Evolutionary conservation across 2,329 filamentous ascomycete species (phyloP).

Genomic region (Phialophora verrucosa): DNA sequence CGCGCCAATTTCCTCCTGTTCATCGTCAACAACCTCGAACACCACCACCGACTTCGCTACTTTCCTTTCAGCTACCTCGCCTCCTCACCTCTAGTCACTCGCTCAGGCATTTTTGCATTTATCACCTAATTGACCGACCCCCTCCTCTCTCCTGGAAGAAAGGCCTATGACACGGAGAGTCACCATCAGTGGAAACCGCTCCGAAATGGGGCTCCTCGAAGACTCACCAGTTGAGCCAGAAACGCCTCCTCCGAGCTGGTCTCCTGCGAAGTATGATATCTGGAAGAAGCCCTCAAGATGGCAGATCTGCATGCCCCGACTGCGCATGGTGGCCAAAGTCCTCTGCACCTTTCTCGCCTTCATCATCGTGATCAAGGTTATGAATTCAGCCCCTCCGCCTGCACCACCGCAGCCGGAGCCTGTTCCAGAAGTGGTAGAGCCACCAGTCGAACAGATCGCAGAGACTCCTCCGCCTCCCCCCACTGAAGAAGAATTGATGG

Average conservation of each 20-base stretch:
- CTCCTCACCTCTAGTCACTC: slow-evolving; percentile 32
- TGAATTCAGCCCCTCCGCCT: slow-evolving; percentile 31
- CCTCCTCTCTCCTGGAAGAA: neutral
- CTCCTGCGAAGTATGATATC: slow-evolving; percentile 38
- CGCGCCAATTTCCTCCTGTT: slow-evolving; percentile 23
- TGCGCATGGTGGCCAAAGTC: slow-evolving; percentile 37
- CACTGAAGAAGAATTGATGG: slow-evolving; percentile 36
- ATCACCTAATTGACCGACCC: neutral
- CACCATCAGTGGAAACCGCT: slow-evolving; percentile 38
- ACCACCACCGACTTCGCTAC: slow-evolving; percentile 8
- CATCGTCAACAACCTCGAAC: slow-evolving; percentile 11
- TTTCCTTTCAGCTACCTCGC: slow-evolving; percentile 4
- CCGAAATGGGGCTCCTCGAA: slow-evolving; percentile 39
- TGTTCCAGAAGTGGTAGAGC: slow-evolving; percentile 8
- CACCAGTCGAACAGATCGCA: neutral
- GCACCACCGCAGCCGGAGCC: slow-evolving; percentile 14
- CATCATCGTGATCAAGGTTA: slow-evolving; percentile 34
- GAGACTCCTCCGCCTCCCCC: slow-evolving; percentile 21
- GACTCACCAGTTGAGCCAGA: slow-evolving; percentile 35
- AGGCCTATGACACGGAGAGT: slow-evolving; percentile 37
- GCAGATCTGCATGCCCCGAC: slow-evolving; percentile 40
- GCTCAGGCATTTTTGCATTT: slow-evolving; percentile 15
- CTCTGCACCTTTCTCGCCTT: slow-evolving; percentile 30
- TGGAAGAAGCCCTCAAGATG: slow-evolving; percentile 41
- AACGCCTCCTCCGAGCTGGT: slow-evolving; percentile 38